Base-by-base conservation (phyloP, 371 early-diverging fungal genomes). In the Syncephalastrum sp. region DNA sequence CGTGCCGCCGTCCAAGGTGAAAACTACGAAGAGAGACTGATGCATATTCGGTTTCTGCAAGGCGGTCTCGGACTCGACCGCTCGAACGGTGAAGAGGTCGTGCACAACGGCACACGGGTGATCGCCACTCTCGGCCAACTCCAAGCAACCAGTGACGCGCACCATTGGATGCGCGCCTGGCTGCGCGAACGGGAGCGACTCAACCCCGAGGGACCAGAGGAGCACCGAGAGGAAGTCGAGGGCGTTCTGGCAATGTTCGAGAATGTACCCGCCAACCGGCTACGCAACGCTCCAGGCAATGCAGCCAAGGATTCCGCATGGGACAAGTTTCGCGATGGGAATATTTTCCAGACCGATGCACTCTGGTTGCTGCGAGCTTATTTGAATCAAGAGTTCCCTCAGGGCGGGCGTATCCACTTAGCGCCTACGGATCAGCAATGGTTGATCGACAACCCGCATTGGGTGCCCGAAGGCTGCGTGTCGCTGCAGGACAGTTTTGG, bases 311-410 rank as follows among this genome's bases (percentile, higher is more conserved):
- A 4, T 7, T 6, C 6, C 0, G 29, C 29, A 4, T 29, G 29
- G 29, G 29, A 29, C 7, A 29, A 29, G 29, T 29, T 29, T 29
- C 29, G 29, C 4, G 7, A 29, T 25, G 52, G 52, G 4, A 51
- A 51, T 16, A 41, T 51, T 51, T 41, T 51, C 23, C 38, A 51
- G 12, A 51, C 52, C 5, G 52, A 51, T 29, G 52, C 52, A 3
- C 27, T 38, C 43, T 13, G 16, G 25, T 42, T 53, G 13, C 16
- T 53, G 5, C 42, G 24, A 42, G 4, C 4, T 14, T 53, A 43
- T 10, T 53, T 53, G 41, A 43, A 44, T 23, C 10, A 5, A 5
- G 12, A 53, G 2, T 53, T 53, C n/a, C 54, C 54, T 1, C 6
- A 44, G n/a, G 54, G 54, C 16, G 54, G 54, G 1, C 24, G 6